Evolutionary conservation across 768 basidiomycete species (phyloP).

Genomic region (Termitomyces sp.): DNA sequence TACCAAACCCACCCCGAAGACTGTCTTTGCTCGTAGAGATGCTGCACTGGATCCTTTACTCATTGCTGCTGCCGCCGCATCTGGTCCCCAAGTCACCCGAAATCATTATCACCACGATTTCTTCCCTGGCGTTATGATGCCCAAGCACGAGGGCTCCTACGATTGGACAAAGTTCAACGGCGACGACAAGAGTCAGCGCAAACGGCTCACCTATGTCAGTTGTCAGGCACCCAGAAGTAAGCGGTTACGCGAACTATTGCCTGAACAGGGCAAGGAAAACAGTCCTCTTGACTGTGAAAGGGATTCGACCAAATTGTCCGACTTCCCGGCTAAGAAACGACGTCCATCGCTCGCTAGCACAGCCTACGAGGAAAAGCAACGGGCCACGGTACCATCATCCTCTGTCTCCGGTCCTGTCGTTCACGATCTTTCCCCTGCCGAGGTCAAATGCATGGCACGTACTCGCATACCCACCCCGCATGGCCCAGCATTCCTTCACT

Average conservation of each 20-base stretch:
- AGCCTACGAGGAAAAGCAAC: conserved; percentile 20
- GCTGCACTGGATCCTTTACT: conserved; percentile 74
- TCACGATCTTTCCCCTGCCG: conserved; percentile 31
- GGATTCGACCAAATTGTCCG: conserved; percentile 27
- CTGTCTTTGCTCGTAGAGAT: conserved; percentile 51
- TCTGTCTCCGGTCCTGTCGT: conserved; percentile 12
- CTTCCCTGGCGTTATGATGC: conserved; percentile 53
- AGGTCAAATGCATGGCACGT: conserved; percentile 92
- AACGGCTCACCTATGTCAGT: conserved; percentile 58
- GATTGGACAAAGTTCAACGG: conserved; percentile 54
- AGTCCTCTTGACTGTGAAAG: conserved; percentile 27
- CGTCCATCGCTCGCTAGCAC: conserved; percentile 26
- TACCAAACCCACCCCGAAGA: conserved; percentile 29
- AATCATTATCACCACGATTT: conserved; percentile 85
- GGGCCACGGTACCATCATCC: conserved; percentile 17
- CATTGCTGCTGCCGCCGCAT: conserved; percentile 69
- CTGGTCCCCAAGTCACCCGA: conserved; percentile 72
- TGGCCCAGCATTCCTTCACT: conserved; percentile 86
- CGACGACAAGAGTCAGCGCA: conserved; percentile 39
- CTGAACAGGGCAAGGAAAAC: conserved; percentile 48
- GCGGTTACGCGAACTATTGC: conserved; percentile 32
- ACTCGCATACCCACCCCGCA: conserved; percentile 97
- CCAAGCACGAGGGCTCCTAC: conserved; percentile 44
- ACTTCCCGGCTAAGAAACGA: conserved; percentile 28
- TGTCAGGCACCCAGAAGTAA: conserved; percentile 69